Evolutionary conservation across 2,329 filamentous ascomycete genomes (phyloP).

Genomic region (Diaporthe amygdali): DNA sequence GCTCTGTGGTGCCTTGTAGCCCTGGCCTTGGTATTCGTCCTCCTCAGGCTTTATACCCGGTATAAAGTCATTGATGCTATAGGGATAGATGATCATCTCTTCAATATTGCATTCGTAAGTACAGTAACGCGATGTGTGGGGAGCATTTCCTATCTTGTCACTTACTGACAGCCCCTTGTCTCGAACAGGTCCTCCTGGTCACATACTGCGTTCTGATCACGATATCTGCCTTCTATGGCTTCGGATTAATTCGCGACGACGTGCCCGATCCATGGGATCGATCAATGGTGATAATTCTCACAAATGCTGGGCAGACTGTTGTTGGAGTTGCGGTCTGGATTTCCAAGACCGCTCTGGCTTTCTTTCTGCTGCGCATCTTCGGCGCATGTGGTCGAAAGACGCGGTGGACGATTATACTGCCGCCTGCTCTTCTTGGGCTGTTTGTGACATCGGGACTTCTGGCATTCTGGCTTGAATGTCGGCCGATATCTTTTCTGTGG

Average conservation of each 20-base stretch:
- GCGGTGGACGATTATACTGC: constrained; percentile 2
- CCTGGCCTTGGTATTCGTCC: constrained; percentile 1
- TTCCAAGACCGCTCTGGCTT: constrained; percentile 3
- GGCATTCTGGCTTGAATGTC: constrained; percentile 14
- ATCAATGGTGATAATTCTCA: constrained; percentile 12
- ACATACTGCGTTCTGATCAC: constrained; percentile 7
- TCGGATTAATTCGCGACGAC: constrained; percentile 3
- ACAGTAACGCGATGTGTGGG: neutral
- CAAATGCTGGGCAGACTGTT: constrained; percentile 10
- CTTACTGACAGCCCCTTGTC: neutral
- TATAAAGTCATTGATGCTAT: constrained; percentile 16
- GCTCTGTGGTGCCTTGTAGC: constrained; percentile 13
- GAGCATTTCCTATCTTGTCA: neutral
- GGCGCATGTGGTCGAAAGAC: constrained; percentile 1
- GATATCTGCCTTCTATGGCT: constrained; percentile 2
- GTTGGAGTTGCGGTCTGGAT: constrained; percentile 12
- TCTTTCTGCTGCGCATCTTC: constrained; percentile 3
- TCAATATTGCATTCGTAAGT: constrained; percentile 15
- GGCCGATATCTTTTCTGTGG: constrained; percentile 3
- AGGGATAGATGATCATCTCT: constrained; percentile 13
- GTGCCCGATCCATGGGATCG: constrained; percentile 15
- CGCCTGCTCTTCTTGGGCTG: neutral
- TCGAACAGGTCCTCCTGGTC: neutral
- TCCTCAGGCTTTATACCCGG: constrained; percentile 5
- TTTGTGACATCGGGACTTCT: neutral